Conservation (phyloP, 495 filamentous ascomycete genomes). For the Ascodesmis nigricans region DNA sequence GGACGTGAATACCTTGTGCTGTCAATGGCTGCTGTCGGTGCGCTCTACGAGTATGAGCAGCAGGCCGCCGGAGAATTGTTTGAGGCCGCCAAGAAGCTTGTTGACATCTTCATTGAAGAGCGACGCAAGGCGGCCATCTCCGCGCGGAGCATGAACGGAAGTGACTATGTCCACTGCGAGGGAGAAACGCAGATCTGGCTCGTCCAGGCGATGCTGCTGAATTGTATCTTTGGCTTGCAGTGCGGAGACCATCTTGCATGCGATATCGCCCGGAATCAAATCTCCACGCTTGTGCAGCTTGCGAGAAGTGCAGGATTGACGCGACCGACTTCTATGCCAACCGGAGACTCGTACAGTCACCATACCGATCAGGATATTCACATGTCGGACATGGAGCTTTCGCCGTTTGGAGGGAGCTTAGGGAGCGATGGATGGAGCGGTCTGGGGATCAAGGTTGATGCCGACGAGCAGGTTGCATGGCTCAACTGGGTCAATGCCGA, state of each 20-base stretch:
- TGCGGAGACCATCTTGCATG: constrained; percentile 78
- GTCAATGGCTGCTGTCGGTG: constrained; percentile 89
- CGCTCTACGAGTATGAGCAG: constrained; percentile 76
- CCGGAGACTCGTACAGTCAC: constrained; percentile 21
- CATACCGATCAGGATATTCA: constrained; percentile 27
- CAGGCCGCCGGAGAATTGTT: constrained; percentile 66
- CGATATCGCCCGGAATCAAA: constrained; percentile 81
- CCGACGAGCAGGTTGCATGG: constrained; percentile 67
- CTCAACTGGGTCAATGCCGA: constrained; percentile 68
- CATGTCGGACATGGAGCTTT: constrained; percentile 24
- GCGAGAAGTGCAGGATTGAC: constrained; percentile 67
- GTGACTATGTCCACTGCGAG: too few relatives aligned
- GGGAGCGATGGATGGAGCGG: constrained; percentile 30
- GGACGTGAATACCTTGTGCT: constrained; percentile 80
- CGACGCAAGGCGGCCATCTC: constrained; percentile 67
- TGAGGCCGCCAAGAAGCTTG: constrained; percentile 85
- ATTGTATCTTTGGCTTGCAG: constrained; percentile 89
- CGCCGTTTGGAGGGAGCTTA: constrained; percentile 26
- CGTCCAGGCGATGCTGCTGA: constrained; percentile 95
- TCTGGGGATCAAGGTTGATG: constrained; percentile 25
- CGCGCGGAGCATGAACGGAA: constrained; percentile 29
- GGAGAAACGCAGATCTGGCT: constrained; percentile 85
- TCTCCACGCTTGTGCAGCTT: constrained; percentile 71
- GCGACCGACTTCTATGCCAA: constrained; percentile 25
- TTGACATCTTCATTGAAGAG: constrained; percentile 81